Conservation (phyloP, 2,329 filamentous ascomycete species). For the Colletotrichum gloeosporioides region DNA sequence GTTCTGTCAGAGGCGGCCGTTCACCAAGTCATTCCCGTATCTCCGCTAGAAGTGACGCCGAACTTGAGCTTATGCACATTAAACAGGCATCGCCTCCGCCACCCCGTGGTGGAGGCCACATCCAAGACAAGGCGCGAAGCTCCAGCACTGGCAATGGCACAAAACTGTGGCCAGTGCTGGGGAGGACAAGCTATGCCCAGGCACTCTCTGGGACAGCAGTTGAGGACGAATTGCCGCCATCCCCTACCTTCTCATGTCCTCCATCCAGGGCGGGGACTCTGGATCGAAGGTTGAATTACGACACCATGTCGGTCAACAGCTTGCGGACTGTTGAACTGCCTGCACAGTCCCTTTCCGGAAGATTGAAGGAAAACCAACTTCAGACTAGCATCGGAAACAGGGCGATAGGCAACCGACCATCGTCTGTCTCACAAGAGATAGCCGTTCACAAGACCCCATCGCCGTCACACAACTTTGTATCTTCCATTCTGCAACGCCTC, state of each 20-base stretch:
- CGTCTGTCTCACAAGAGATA: neutral
- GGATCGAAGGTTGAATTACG: slow-evolving; percentile 23
- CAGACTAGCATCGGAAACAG: neutral
- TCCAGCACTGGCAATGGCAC: slow-evolving; percentile 22
- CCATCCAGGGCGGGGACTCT: slow-evolving; percentile 14
- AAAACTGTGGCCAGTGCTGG: slow-evolving; percentile 35
- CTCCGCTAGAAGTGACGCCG: slow-evolving; percentile 44
- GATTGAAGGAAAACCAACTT: neutral
- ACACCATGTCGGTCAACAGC: slow-evolving; percentile 30
- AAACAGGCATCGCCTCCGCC: slow-evolving; percentile 39
- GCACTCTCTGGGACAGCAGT: slow-evolving; percentile 23
- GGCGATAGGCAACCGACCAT: neutral
- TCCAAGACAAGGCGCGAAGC: slow-evolving; percentile 29
- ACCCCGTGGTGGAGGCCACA: slow-evolving; percentile 28
- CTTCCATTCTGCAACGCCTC: neutral
- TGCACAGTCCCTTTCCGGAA: neutral
- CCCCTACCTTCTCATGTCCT: slow-evolving; percentile 26
- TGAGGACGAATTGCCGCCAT: slow-evolving; percentile 13
- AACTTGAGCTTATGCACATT: slow-evolving; percentile 48
- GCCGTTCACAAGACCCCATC: neutral
- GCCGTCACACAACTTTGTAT: neutral
- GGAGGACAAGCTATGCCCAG: slow-evolving; percentile 37
- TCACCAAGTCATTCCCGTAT: slow-evolving; percentile 31
- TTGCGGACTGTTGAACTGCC: neutral
- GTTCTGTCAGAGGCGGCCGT: slow-evolving; percentile 11